Percentiles rank a stretch among this genome's conserved stretches.
Conservation (phyloP, 768 basidiomycete species). For the Coprinellus aureogranulatus region DNA sequence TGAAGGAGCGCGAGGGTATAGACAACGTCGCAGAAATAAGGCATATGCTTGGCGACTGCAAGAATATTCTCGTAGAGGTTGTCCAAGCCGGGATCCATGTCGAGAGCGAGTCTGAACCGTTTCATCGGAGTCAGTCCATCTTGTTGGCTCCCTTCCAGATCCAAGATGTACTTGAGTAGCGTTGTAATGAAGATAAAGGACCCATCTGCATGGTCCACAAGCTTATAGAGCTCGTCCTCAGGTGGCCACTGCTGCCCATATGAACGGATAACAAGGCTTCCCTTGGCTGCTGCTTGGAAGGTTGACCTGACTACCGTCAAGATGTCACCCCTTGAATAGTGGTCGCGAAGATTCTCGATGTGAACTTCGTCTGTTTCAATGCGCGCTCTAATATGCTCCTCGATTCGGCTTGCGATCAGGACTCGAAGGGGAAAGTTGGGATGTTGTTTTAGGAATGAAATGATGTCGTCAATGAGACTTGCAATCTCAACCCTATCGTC, state of each 20-base stretch:
- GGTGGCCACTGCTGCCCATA: background rate
- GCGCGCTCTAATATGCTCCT: background rate
- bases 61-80: background rate
- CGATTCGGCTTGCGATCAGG: background rate
- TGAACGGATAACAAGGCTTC: background rate
- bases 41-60: background rate
- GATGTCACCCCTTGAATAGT: background rate
- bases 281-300: background rate
- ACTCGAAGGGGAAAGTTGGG: background rate
- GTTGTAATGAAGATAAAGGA: background rate
- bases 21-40: background rate
- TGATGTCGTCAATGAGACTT: background rate
- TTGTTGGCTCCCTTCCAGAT: background rate
- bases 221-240: background rate
- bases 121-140: background rate
- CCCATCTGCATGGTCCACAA: background rate
- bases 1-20: background rate
- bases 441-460: background rate
- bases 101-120: background rate
- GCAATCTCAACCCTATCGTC: background rate
- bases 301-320: background rate
- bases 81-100: background rate
- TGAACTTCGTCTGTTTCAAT: background rate
- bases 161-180: background rate
- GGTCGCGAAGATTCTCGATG: background rate